Conservation (phyloP, 129 eudicot species). For the Heracleum sosnowskyi region DNA sequence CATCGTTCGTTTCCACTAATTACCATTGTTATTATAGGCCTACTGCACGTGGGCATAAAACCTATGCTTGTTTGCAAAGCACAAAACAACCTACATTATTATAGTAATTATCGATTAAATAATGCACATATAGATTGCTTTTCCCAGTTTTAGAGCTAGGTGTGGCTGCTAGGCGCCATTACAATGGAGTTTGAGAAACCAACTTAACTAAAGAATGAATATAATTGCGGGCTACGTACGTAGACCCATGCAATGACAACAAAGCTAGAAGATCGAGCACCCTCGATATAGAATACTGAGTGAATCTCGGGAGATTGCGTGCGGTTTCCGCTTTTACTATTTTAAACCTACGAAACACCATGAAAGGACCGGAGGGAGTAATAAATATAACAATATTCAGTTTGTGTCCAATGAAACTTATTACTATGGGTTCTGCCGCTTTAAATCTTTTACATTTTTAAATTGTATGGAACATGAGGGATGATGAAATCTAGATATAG, state of each 20-base stretch:
- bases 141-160: not conserved
- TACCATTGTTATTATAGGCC: not conserved
- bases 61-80: not conserved
- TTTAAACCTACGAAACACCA: not conserved
- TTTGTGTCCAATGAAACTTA: no score
- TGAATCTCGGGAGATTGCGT: not conserved
- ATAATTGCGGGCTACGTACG: conserved; percentile 11
- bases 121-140: not conserved
- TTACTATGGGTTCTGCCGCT: no score
- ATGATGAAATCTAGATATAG: no score
- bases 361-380: no score
- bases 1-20: not conserved
- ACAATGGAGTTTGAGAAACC: not conserved
- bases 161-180: not conserved
- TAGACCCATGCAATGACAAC: conserved; percentile 14
- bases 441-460: no score
- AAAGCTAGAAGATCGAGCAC: not conserved
- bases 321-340: not conserved
- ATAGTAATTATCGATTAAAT: not conserved
- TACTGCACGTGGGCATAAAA: not conserved
- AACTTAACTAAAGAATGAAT: not conserved
- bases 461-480: no score
- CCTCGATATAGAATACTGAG: not conserved
- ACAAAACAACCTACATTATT: not conserved
- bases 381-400: no score